Evolutionary conservation across 305 asterid species (phyloP).

Genomic region (Plantago rigida): DNA sequence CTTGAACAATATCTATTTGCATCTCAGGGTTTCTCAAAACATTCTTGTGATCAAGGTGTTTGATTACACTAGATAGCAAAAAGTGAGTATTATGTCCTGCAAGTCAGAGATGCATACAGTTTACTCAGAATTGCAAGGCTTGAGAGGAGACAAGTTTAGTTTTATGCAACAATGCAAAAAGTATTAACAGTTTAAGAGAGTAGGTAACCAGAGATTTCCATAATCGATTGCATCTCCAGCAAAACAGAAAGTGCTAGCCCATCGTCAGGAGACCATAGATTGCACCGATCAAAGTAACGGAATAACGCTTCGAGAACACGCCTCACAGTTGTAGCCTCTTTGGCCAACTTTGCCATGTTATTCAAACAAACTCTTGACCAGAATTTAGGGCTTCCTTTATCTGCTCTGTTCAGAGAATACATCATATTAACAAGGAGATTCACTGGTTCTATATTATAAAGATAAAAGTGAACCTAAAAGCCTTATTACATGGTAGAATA

Average conservation of each 20-base stretch:
- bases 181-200: constrained; percentile 20
- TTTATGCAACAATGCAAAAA: constrained; percentile 9
- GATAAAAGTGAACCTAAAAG: constrained; percentile 20
- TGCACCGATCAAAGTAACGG: constrained; percentile 58
- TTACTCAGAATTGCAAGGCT: constrained; percentile 22
- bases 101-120: constrained; percentile 28
- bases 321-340: constrained; percentile 65
- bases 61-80: constrained; percentile 60
- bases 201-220: constrained; percentile 57
- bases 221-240: constrained; percentile 61
- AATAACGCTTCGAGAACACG: constrained; percentile 72
- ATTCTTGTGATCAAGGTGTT: constrained; percentile 80
- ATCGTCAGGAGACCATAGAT: constrained; percentile 58
- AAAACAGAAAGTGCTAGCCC: constrained; percentile 60
- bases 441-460: constrained; percentile 12
- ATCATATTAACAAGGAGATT: constrained; percentile 26
- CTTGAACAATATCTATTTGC: constrained; percentile 68
- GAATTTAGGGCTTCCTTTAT: constrained; percentile 49
- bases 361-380: constrained; percentile 73
- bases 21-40: constrained; percentile 49
- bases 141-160: constrained; percentile 11
- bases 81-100: constrained; percentile 64
- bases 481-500: constrained; percentile 42
- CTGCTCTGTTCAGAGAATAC: constrained; percentile 43
- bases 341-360: constrained; percentile 68